Evolutionary conservation across 2,329 filamentous ascomycete species (phyloP).

Genomic region (Sarocladium oryzae): DNA sequence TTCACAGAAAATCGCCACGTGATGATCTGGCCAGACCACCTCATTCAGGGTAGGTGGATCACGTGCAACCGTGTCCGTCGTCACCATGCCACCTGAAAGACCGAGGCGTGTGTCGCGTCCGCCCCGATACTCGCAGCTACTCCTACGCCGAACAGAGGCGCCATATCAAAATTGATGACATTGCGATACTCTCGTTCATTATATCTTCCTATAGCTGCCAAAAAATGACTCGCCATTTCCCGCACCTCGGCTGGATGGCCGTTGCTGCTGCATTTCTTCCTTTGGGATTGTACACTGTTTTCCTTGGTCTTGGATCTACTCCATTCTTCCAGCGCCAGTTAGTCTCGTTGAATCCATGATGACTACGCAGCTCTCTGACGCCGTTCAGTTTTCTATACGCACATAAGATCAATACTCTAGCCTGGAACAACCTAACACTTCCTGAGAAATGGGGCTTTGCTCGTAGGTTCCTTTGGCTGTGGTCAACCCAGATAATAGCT

Average conservation of each 20-base stretch:
- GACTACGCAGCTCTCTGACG: conserved; percentile 12
- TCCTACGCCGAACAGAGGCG: too few relatives aligned
- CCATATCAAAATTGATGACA: too few relatives aligned
- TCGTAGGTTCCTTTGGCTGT: conserved; percentile 41
- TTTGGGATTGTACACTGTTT: conserved; percentile 58
- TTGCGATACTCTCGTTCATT: too few relatives aligned
- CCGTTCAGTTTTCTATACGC: conserved; percentile 67
- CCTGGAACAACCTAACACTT: conserved; percentile 65
- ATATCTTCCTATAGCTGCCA: too few relatives aligned
- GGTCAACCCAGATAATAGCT: background rate
- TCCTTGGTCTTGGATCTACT: conserved; percentile 59
- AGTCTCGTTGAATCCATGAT: conserved; percentile 22
- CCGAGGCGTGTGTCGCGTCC: too few relatives aligned
- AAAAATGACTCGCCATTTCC: background rate
- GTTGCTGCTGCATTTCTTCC: conserved; percentile 52
- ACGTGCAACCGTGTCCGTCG: too few relatives aligned
- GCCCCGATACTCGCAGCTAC: too few relatives aligned
- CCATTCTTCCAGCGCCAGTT: conserved; percentile 77
- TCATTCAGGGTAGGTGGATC: too few relatives aligned
- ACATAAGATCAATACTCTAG: conserved; percentile 68
- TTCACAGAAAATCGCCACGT: too few relatives aligned
- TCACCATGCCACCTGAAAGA: too few relatives aligned
- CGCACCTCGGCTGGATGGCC: conserved; percentile 22
- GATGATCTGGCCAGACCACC: too few relatives aligned
- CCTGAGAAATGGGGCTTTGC: conserved; percentile 84